Base-by-base conservation (phyloP, 2,329 filamentous ascomycete species). In the Alternaria ventricosa region DNA sequence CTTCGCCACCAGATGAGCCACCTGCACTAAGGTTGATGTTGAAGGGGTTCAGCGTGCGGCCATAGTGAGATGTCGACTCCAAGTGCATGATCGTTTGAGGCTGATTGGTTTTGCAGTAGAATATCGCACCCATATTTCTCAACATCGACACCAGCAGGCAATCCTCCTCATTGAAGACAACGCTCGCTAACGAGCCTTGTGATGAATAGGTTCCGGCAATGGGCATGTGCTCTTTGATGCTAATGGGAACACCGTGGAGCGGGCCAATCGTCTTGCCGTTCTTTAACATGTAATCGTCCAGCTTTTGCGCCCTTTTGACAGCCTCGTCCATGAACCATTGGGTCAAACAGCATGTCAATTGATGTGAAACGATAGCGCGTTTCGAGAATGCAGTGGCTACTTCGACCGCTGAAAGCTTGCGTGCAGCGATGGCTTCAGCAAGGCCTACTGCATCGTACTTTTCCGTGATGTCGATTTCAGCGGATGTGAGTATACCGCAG, bases 21-120 rank as follows among this genome's bases (percentile, higher is more conserved):
- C 84, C 84, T 6, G 83, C 80, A 8, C 83, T 84, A 18, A 86
- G 75, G 5, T 72, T 60, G 25, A 65, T 71, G 62, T 85, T 84
- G 57, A 81, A 75, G 3, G 84, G 80, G 65, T 85, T 85, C 20
- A 84, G 64, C 2, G 81, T 74, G 12, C 76, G 69, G 5, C 77
- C 78, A 53, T 79, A 79, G 36, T 88, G 85, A 76, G 88, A 88
- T 70, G 84, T 77, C 0, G 85, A 87, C 76, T 89, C 86, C 6
- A 85, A 83, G 59, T 78, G 72, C 86, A 85, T 83, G 64, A 87
- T 79, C 1, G 82, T 83, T 57, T 84, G 82, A 3, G 85, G 84
- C 4, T 86, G 74, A 59, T 86, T 86, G 3, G 85, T 87, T 72
- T 86, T 84, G 69, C 76, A 80, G 64, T 83, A 81, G 1, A 88